These are phyloP conservation scores for Pontederia paniculata DNA, from an alignment of 176 grass and related monocot genomes.

Conservation along the genomic window DNA sequence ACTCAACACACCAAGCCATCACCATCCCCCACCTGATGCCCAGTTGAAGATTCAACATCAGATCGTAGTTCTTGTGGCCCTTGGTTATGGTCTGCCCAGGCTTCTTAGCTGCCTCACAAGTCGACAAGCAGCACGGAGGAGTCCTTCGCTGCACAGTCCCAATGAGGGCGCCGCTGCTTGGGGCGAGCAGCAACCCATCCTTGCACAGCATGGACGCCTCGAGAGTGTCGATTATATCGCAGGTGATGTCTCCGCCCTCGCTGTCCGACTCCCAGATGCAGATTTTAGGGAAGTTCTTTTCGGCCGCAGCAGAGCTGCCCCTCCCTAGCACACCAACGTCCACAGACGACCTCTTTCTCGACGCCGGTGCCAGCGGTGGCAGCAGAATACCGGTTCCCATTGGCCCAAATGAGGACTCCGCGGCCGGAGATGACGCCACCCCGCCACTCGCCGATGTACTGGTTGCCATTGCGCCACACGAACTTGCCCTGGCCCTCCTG, in stretches of 20 bases:
- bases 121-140: constrained; percentile 17
- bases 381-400: constrained; percentile 62
- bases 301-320: constrained; percentile 17
- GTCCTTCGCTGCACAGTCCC: constrained; percentile 11
- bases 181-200: constrained; percentile 31
- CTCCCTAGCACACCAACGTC: constrained; percentile 25
- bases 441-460: constrained; percentile 90
- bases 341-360: constrained; percentile 68
- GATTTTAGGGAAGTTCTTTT: constrained; percentile 58
- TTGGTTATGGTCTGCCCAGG: constrained; percentile 91
- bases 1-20: constrained; percentile 2
- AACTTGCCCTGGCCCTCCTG: constrained; percentile 88
- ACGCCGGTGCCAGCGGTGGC: background rate
- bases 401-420: constrained; percentile 81
- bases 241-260: constrained; percentile 92
- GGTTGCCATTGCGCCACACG: constrained; percentile 76
- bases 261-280: constrained; percentile 99
- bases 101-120: constrained; percentile 49
- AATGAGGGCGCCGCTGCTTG: background rate
- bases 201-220: constrained; percentile 70
- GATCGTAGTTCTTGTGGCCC: constrained; percentile 93
- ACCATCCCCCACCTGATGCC: constrained; percentile 52
- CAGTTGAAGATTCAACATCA: constrained; percentile 88
- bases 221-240: constrained; percentile 73
- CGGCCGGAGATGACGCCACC: constrained; percentile 68